These are phyloP conservation scores for Ajuga chamaepitys DNA, from an alignment of 257 asterid genomes.

Conservation along the genomic window DNA sequence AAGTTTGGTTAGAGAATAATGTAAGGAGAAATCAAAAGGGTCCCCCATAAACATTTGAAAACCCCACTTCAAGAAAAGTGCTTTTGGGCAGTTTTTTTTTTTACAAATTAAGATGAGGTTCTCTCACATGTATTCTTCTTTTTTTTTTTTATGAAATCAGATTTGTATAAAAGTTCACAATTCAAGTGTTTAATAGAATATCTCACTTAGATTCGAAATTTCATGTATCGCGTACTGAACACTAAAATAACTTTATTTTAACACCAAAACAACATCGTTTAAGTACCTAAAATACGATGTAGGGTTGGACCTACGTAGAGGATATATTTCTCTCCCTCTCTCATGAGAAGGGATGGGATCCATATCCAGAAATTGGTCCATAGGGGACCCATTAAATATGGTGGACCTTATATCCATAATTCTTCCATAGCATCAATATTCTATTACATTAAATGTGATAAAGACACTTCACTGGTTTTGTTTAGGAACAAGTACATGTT, in stretches of 20 bases:
- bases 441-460: slow-evolving; percentile 43
- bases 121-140: background rate
- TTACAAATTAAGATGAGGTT: slow-evolving; percentile 38
- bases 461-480: slow-evolving; percentile 47
- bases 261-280: no score
- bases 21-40: slow-evolving; percentile 13
- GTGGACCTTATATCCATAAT: slow-evolving; percentile 59
- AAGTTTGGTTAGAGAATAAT: slow-evolving; percentile 19
- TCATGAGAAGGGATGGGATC: slow-evolving; percentile 21
- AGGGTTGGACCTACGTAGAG: no score
- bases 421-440: slow-evolving; percentile 47
- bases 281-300: no score
- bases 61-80: slow-evolving; percentile 52
- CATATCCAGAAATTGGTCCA: slow-evolving; percentile 45
- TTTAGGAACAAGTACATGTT: slow-evolving; percentile 36
- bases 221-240: no score
- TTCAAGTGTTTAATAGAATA: slow-evolving; percentile 11
- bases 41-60: slow-evolving; percentile 11
- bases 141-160: background rate
- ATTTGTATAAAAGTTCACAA: slow-evolving; percentile 7
- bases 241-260: no score
- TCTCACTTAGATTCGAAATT: no score
- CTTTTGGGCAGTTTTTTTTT: slow-evolving; percentile 43
- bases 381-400: slow-evolving; percentile 43
- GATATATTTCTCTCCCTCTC: no score